These are phyloP conservation scores for Colletotrichum lupini DNA, from an alignment of 2,329 filamentous ascomycete genomes.

Conservation along the genomic window DNA sequence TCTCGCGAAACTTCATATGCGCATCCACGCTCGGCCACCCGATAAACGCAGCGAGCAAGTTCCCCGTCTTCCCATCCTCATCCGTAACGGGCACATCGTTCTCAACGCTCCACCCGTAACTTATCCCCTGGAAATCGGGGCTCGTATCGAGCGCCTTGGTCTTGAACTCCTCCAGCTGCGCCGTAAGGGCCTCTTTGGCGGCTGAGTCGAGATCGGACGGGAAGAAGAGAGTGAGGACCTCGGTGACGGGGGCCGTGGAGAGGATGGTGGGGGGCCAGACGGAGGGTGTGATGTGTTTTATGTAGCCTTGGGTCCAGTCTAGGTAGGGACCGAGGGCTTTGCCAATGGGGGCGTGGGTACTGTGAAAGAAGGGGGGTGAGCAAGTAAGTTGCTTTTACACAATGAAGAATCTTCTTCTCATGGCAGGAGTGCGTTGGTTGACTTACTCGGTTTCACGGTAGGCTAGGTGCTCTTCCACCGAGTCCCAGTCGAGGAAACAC, in stretches of 20 bases:
- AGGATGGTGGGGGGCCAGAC: slow-evolving; percentile 6
- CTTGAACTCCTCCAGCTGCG: slow-evolving; percentile 24
- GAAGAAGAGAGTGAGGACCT: slow-evolving; percentile 34
- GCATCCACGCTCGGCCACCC: slow-evolving; percentile 52
- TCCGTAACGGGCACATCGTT: slow-evolving; percentile 44
- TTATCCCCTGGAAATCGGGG: background rate
- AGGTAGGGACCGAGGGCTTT: background rate
- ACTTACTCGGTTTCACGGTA: slow-evolving; percentile 38
- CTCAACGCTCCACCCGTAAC: slow-evolving; percentile 45
- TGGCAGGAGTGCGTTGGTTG: no score
- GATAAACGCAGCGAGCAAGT: slow-evolving; percentile 42
- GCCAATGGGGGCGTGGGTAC: background rate
- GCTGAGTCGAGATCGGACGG: slow-evolving; percentile 20
- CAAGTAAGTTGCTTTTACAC: fast-evolving
- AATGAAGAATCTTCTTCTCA: background rate
- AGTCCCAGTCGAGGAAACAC: slow-evolving; percentile 43
- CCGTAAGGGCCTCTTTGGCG: background rate
- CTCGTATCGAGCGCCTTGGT: slow-evolving; percentile 26
- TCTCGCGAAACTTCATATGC: slow-evolving; percentile 49
- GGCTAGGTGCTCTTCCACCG: slow-evolving; percentile 34
- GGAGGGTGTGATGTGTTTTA: slow-evolving; percentile 55
- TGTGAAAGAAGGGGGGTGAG: background rate
- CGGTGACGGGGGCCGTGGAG: slow-evolving; percentile 11
- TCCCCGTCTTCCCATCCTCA: slow-evolving; percentile 42
- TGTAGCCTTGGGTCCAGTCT: slow-evolving; percentile 25